Percentiles rank a stretch among this genome's conserved stretches.
Evolutionary conservation across 257 asterid genomes (phyloP).

Genomic region (Petrea volubilis): DNA sequence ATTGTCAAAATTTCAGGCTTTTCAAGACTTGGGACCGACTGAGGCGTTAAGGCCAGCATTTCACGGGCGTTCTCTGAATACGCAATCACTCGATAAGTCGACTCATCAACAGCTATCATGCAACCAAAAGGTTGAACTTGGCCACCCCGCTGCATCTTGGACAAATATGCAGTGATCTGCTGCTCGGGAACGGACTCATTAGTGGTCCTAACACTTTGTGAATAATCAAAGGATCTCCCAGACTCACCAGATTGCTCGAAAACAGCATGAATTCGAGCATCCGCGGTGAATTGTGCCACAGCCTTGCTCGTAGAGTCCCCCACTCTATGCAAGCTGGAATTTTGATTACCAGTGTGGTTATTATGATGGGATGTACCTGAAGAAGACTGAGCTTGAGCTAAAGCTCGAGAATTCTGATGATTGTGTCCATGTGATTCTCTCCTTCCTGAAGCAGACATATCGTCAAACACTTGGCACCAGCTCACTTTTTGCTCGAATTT

Average conservation of each 20-base stretch:
- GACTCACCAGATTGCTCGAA: conserved; percentile 57
- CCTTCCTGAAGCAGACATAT: conserved; percentile 36
- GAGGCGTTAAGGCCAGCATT: conserved; percentile 50
- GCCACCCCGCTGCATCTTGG: conserved; percentile 61
- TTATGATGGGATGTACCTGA: conserved; percentile 43
- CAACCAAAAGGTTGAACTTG: conserved; percentile 57
- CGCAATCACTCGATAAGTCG: conserved; percentile 40
- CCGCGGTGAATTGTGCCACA: conserved; percentile 51
- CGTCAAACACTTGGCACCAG: background rate
- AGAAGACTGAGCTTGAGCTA: conserved; percentile 37
- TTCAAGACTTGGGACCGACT: conserved; percentile 47
- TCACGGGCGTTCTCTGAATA: conserved; percentile 54
- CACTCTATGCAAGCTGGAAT: conserved; percentile 18
- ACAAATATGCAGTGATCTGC: conserved; percentile 53
- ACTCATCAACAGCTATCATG: conserved; percentile 44
- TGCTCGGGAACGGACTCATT: conserved; percentile 48
- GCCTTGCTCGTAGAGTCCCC: conserved; percentile 47
- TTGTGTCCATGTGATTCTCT: conserved; percentile 14
- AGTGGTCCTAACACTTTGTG: conserved; percentile 40
- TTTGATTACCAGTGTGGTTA: conserved; percentile 16
- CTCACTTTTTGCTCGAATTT: background rate
- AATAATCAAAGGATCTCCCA: conserved; percentile 46
- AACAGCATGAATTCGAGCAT: conserved; percentile 53
- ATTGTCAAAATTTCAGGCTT: conserved; percentile 29
- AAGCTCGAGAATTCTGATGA: conserved; percentile 14